Percentiles rank a stretch among this genome's conserved stretches.
Conservation (phyloP, 805 yeast genomes). For the Yamadazyma olivae region DNA sequence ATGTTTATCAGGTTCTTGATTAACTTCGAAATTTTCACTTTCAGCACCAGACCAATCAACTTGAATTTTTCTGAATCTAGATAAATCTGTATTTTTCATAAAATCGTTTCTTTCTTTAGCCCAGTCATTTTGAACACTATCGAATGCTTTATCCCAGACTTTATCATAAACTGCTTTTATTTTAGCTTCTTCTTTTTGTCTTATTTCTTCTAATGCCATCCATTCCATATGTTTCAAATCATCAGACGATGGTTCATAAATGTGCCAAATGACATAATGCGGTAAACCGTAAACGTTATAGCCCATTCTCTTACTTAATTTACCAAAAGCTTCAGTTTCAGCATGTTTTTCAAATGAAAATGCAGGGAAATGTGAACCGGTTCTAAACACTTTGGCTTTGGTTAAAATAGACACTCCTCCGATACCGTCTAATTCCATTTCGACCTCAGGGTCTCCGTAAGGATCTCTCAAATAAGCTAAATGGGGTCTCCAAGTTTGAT, state of each 20-base stretch:
- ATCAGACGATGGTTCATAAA: constrained; percentile 92
- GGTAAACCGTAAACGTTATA: constrained; percentile 85
- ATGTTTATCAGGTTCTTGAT: constrained; percentile 24
- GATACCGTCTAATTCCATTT: constrained; percentile 91
- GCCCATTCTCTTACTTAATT: constrained; percentile 82
- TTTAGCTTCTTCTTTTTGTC: constrained; percentile 60
- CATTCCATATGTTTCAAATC: constrained; percentile 82
- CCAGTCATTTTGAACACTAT: constrained; percentile 75
- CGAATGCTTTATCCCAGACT: constrained; percentile 76
- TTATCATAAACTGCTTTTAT: constrained; percentile 63
- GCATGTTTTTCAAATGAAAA: constrained; percentile 95
- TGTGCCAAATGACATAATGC: constrained; percentile 95
- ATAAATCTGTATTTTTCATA: constrained; percentile 73
- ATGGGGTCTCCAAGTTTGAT: constrained; percentile 98
- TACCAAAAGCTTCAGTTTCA: constrained; percentile 96
- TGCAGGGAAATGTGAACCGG: constrained; percentile 95
- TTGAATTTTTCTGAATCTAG: constrained; percentile 42
- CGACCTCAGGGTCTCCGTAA: constrained; percentile 90
- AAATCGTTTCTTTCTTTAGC: constrained; percentile 62
- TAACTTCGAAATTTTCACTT: constrained; percentile 27
- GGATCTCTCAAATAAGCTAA: constrained; percentile 93
- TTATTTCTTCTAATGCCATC: constrained; percentile 78
- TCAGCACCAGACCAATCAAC: constrained; percentile 75
- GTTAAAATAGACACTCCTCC: constrained; percentile 95
- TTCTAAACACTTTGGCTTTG: constrained; percentile 79